phyloP scores from a whole-genome alignment of 2,329 filamentous ascomycete genomes.

The Fusarium anguioides region DNA sequence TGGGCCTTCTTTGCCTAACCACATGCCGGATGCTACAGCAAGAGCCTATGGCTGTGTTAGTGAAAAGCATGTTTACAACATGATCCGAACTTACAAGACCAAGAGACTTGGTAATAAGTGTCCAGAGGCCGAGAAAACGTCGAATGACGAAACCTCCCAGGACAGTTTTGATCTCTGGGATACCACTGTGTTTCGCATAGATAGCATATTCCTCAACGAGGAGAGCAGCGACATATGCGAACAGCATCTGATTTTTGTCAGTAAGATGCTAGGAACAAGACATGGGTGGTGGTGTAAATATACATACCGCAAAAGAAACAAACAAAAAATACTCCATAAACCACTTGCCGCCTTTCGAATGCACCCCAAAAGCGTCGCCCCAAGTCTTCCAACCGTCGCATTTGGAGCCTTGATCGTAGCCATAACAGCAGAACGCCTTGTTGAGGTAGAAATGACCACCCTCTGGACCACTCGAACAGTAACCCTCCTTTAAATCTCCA shows the following conservation, averaged over 20 bases:
- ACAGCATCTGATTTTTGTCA: slow-evolving; percentile 68
- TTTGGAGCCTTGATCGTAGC: slow-evolving; percentile 83
- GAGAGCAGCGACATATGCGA: slow-evolving; percentile 80
- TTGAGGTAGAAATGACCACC: slow-evolving; percentile 93
- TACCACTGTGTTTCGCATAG: slow-evolving; percentile 94
- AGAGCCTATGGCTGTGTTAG: slow-evolving; percentile 71
- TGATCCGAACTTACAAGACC: slow-evolving; percentile 72
- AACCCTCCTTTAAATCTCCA: slow-evolving; percentile 89
- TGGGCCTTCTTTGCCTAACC: slow-evolving; percentile 96
- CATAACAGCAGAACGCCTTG: slow-evolving; percentile 91
- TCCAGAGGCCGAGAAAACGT: slow-evolving; percentile 88
- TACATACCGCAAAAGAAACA: slow-evolving; percentile 79
- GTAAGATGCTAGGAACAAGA: not conserved
- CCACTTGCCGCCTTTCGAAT: slow-evolving; percentile 76
- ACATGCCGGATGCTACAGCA: slow-evolving; percentile 92
- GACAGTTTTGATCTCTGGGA: slow-evolving; percentile 97
- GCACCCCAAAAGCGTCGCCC: slow-evolving; percentile 78
- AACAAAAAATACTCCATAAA: slow-evolving; percentile 90
- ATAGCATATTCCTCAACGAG: slow-evolving; percentile 86
- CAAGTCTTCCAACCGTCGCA: slow-evolving; percentile 91
- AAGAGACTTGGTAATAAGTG: slow-evolving; percentile 86
- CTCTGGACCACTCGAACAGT: slow-evolving; percentile 78
- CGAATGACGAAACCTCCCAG: slow-evolving; percentile 93
- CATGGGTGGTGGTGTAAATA: no score
- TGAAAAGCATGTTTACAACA: not conserved